Evolutionary conservation across 2,329 filamentous ascomycete species (phyloP).

Genomic region (Penicillium brasilianum): DNA sequence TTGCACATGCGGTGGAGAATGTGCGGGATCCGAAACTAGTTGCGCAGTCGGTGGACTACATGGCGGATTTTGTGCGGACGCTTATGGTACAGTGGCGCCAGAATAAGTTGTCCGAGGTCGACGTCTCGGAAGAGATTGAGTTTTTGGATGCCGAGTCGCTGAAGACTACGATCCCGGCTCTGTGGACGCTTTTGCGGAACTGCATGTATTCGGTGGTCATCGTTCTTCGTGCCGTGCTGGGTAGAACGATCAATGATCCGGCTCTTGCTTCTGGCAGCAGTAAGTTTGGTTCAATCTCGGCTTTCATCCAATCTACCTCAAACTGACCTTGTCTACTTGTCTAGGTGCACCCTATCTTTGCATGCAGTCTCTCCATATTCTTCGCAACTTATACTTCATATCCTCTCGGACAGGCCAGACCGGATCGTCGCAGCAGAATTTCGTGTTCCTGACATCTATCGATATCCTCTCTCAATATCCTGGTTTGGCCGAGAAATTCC

Average conservation of each 20-base stretch:
- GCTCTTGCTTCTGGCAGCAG: constrained; percentile 59
- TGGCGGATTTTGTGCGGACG: constrained; percentile 69
- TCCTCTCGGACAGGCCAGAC: constrained; percentile 74
- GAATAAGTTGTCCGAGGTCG: constrained; percentile 74
- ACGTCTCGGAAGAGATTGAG: constrained; percentile 67
- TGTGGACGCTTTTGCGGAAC: constrained; percentile 78
- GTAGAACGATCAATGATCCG: constrained; percentile 65
- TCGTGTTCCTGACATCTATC: constrained; percentile 80
- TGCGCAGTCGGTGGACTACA: constrained; percentile 58
- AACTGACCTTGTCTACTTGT: constrained; percentile 10
- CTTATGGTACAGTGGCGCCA: constrained; percentile 75
- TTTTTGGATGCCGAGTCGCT: constrained; percentile 69
- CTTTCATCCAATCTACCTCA: not conserved
- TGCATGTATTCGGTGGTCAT: constrained; percentile 77
- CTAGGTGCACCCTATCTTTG: constrained; percentile 68
- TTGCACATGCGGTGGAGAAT: constrained; percentile 66
- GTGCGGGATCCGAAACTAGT: constrained; percentile 53
- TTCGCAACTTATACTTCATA: constrained; percentile 82
- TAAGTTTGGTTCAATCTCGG: constrained; percentile 38
- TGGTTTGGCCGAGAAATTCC: constrained; percentile 67
- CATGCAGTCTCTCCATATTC: constrained; percentile 70
- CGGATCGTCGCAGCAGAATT: constrained; percentile 81
- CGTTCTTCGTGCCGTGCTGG: constrained; percentile 73
- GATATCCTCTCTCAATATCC: constrained; percentile 79
- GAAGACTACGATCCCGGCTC: constrained; percentile 67